A percentile compares a stretch with the other conserved stretches of the same genome.
These are phyloP conservation scores for Chlamydomonas applanata DNA, from an alignment of 139 green algal species.

Conservation along the genomic window DNA sequence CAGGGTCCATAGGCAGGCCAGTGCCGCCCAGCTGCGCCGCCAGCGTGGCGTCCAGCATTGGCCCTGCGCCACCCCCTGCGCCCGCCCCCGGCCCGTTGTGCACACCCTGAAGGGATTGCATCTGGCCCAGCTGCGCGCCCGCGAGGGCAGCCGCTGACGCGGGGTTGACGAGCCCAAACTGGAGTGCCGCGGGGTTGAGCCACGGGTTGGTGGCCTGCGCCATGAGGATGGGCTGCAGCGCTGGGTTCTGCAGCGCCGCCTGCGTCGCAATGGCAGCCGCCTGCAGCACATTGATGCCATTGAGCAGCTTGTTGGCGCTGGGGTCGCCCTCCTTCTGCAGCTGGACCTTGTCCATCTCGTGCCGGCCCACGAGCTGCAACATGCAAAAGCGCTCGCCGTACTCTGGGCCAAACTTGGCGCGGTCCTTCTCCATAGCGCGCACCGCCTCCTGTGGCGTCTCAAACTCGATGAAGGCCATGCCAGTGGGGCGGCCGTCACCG, in stretches of 20 bases:
- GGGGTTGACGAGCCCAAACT: constrained; percentile 19
- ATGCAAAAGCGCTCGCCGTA: constrained; percentile 77
- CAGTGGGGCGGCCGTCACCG: constrained; percentile 70
- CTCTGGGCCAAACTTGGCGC: constrained; percentile 65
- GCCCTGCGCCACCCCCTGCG: neutral
- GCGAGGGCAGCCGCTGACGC: constrained; percentile 12
- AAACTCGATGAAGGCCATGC: constrained; percentile 90
- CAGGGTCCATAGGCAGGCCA: neutral
- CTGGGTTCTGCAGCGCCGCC: constrained; percentile 37
- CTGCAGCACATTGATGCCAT: constrained; percentile 45
- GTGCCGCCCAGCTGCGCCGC: neutral
- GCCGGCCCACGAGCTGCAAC: constrained; percentile 64
- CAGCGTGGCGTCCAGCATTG: constrained; percentile 15
- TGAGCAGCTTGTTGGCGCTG: constrained; percentile 35
- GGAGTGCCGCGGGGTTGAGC: constrained; percentile 15
- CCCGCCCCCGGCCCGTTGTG: neutral
- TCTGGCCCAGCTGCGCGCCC: constrained; percentile 28
- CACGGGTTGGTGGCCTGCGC: constrained; percentile 16
- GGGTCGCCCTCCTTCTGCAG: constrained; percentile 49
- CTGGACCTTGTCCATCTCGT: constrained; percentile 69
- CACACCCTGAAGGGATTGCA: neutral
- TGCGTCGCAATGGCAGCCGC: constrained; percentile 42
- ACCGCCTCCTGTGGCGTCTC: constrained; percentile 66
- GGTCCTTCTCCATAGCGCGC: constrained; percentile 69
- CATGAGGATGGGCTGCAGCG: constrained; percentile 33